Evolutionary conservation across 345 rosid genomes (phyloP).

Genomic region (Erysimum cheiranthoides): DNA sequence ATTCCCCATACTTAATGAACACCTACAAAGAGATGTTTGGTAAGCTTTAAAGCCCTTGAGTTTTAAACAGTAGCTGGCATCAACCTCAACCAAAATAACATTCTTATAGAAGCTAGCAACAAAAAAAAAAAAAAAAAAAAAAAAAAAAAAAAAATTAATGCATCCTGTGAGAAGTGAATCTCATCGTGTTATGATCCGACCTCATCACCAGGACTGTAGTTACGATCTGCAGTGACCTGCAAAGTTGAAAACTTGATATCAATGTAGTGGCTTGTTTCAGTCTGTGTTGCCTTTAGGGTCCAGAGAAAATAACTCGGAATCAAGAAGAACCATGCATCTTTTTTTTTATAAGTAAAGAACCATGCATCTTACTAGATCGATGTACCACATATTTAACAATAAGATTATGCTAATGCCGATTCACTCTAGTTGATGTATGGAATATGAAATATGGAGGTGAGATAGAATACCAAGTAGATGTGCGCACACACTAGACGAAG

Average conservation of each 20-base stretch:
- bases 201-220: conserved; percentile 82
- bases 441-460: conserved; percentile 27
- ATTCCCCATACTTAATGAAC: conserved; percentile 70
- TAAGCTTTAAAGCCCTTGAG: conserved; percentile 4
- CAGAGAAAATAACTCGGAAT: not conserved
- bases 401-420: not conserved
- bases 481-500: conserved; percentile 11
- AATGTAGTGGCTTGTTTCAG: conserved; percentile 19
- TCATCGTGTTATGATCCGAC: conserved; percentile 46
- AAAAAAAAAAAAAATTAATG: conserved; percentile 4
- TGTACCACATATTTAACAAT: not conserved
- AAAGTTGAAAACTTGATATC: conserved; percentile 32
- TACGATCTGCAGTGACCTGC: conserved; percentile 78
- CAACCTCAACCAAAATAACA: not conserved
- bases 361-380: conserved; percentile 29
- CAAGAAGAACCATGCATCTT: conserved; percentile 32
- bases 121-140: not conserved
- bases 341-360: too few species aligned
- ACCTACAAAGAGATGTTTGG: conserved; percentile 52
- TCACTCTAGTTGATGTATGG: conserved; percentile 2
- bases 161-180: not conserved
- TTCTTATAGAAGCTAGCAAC: not conserved
- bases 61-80: conserved; percentile 6
- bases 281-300: not conserved
- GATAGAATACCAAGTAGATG: conserved; percentile 18